Conservation (phyloP, 1,284 basidiomycete species). For the Leccinum subrobustum region DNA sequence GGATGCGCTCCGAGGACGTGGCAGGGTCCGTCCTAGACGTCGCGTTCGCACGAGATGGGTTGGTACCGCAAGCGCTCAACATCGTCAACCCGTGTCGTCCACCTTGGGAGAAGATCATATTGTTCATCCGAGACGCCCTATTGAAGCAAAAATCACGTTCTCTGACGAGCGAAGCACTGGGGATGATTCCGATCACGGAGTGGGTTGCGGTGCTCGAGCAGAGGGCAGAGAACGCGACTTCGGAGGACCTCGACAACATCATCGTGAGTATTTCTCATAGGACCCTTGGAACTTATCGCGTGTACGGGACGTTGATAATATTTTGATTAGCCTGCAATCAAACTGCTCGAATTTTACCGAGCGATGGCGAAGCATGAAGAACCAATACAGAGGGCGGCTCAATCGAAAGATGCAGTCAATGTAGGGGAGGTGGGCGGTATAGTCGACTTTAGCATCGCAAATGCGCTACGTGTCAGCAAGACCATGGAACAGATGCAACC, state of each 20-base stretch:
- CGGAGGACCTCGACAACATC: conserved; percentile 12
- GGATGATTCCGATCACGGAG: conserved; percentile 15
- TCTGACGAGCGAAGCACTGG: background rate
- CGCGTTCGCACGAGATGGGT: conserved; percentile 10
- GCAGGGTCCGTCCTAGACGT: conserved; percentile 24
- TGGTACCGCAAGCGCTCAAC: conserved; percentile 17
- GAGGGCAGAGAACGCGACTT: conserved; percentile 5
- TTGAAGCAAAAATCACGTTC: background rate
- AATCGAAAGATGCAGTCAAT: background rate
- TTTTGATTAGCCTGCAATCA: conserved; percentile 25
- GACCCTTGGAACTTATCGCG: background rate
- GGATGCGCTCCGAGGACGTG: conserved; percentile 23
- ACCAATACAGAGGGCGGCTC: background rate
- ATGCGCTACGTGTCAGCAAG: conserved; percentile 10
- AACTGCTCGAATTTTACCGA: conserved; percentile 23
- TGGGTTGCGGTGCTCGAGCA: conserved; percentile 23
- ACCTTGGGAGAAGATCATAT: conserved; percentile 17
- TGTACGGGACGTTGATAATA: background rate
- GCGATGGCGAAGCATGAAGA: conserved; percentile 7
- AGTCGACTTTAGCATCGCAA: conserved; percentile 8
- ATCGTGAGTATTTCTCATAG: conserved; percentile 9
- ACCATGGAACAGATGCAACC: conserved; percentile 14
- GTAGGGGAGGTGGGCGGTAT: conserved; percentile 12
- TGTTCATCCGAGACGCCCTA: conserved; percentile 13
- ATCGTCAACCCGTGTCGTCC: conserved; percentile 22